Base-by-base conservation (phyloP, 257 asterid genomes). In the Pogostemon cablin region DNA sequence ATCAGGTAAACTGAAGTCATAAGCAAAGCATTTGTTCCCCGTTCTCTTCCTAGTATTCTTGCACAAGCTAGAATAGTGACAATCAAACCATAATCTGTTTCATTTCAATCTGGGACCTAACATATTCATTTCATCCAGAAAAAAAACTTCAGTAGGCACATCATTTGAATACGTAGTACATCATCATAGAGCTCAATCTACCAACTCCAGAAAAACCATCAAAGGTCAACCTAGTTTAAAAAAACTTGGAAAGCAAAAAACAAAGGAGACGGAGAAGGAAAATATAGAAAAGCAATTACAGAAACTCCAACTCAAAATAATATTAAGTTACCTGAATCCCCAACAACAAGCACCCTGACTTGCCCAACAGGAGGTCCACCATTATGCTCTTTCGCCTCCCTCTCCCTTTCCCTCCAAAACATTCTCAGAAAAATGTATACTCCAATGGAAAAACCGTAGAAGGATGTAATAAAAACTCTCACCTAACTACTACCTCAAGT, bases 321-420 rank as follows among this genome's bases (percentile, higher is more conserved):
- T 15, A 50, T 46, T 48, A 15, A 76, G 66, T 69, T 81, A 93
- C 99, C 99, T 78, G 96, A 89, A 67, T 93, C 99, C 53, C 97
- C 97, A 70, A 91, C 95, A 80, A 91, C 84, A 49, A 91, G 88
- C 62, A 93, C 99, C 74, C 99, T 77, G 77, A 93, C 95, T 85
- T 91, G 96, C 67, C 99, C 97, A 78, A 90, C 84, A 57, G 90
- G 97, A 66, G 96, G 99, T 17, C 96, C 96, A 11, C 91, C 93
- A 81, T 85, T 86, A 48, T 72, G 87, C 73, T 91, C 97, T 80
- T 78, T 87, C 34, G 12, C 74, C 75, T 85, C 96, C 80, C 85
- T 86, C 63, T 79, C 75, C 77, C 81, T 87, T 70, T 88, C 96
- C 84, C 95, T 87, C 96, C 98, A 87, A 85, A 93, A 91, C 98